A percentile compares a stretch with the other conserved stretches of the same genome.
Evolutionary conservation across 164 flowering plant genomes (phyloP).

Genomic region (Malania oleifera): DNA sequence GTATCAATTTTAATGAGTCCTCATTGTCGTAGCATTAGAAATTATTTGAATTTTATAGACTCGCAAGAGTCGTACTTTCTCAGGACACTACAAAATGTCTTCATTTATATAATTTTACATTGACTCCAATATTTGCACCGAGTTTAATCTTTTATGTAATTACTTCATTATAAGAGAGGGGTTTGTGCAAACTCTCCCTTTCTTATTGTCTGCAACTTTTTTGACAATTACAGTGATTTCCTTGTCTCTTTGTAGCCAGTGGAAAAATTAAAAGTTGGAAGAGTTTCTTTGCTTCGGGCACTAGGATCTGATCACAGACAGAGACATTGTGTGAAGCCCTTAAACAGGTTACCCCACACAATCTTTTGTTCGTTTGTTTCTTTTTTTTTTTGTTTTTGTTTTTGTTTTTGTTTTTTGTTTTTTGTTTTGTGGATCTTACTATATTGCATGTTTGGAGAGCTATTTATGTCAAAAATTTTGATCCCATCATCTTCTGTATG

Average conservation of each 20-base stretch:
- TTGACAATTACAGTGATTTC: conserved; percentile 3
- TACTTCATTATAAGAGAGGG: too few relatives aligned
- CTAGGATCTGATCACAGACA: conserved; percentile 2
- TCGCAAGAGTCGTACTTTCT: too few relatives aligned
- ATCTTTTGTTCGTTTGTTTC: too few relatives aligned
- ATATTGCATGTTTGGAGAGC: background rate
- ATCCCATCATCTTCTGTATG: background rate
- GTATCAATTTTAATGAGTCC: too few relatives aligned
- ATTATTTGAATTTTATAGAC: too few relatives aligned
- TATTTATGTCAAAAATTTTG: conserved; percentile 10
- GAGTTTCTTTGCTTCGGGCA: conserved; percentile 7
- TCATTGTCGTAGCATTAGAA: too few relatives aligned
- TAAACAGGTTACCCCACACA: conserved; percentile 14
- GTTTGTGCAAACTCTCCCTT: background rate
- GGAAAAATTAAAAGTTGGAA: background rate
- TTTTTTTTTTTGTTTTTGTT: background rate
- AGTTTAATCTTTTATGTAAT: too few relatives aligned
- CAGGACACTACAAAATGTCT: too few relatives aligned
- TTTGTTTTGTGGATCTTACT: background rate
- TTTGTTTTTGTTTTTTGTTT: background rate
- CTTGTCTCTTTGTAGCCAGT: conserved; percentile 5
- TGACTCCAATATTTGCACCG: too few relatives aligned
- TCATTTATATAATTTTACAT: too few relatives aligned
- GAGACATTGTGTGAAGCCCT: background rate
- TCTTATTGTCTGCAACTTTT: background rate